Conservation (phyloP, 2,329 filamentous ascomycete species). For the Botrytis pseudocinerea region DNA sequence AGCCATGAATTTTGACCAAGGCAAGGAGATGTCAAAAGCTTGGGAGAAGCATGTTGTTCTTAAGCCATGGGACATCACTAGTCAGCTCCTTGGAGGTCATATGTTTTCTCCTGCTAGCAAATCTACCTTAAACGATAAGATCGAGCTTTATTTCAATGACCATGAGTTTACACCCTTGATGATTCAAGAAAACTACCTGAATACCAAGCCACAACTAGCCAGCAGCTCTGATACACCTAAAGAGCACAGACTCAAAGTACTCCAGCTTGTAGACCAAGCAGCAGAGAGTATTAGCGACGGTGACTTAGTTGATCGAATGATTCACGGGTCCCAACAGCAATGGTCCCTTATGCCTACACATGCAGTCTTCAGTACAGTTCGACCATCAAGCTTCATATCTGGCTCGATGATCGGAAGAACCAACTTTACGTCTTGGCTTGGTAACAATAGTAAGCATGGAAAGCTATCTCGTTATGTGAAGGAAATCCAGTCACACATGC, state of each 20-base stretch:
- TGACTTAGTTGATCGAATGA: constrained; percentile 95
- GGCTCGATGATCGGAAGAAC: constrained; percentile 73
- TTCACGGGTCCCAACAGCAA: constrained; percentile 95
- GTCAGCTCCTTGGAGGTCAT: constrained; percentile 85
- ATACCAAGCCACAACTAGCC: constrained; percentile 68
- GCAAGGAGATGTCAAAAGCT: constrained; percentile 92
- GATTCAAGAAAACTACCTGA: constrained; percentile 97
- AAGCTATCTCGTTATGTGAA: constrained; percentile 79
- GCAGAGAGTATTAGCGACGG: constrained; percentile 97
- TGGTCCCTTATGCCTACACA: constrained; percentile 98
- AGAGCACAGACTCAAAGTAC: constrained; percentile 74
- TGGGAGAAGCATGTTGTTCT: constrained; percentile 98
- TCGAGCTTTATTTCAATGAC: constrained; percentile 98
- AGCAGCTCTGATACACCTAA: constrained; percentile 51
- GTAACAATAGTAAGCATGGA: constrained; percentile 86
- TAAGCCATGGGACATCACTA: constrained; percentile 97
- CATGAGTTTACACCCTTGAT: constrained; percentile 97
- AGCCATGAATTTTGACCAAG: constrained; percentile 78
- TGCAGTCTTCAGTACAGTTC: constrained; percentile 91
- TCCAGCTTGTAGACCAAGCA: constrained; percentile 84
- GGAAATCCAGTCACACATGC: constrained; percentile 97
- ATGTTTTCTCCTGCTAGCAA: constrained; percentile 84
- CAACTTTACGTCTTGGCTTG: constrained; percentile 87
- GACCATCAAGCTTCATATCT: constrained; percentile 82
- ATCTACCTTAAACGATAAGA: constrained; percentile 91